A percentile compares a stretch with the other conserved stretches of the same genome.
phyloP scores from a whole-genome alignment of 2,329 filamentous ascomycete genomes.

The Fusarium circinatum region DNA sequence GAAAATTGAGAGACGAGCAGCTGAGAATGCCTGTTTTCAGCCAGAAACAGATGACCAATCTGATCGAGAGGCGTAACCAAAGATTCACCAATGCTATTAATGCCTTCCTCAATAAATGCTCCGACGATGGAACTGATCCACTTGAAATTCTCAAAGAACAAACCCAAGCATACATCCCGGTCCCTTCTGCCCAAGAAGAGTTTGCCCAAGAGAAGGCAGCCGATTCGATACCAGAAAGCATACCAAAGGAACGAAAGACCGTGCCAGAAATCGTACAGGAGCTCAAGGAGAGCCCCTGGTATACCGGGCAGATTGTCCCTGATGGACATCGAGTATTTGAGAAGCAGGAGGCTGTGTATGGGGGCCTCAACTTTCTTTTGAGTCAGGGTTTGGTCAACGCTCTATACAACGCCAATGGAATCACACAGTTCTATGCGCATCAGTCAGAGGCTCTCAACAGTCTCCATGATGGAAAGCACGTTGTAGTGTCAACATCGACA shows the following conservation, averaged over 20 bases:
- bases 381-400: slow-evolving; percentile 96
- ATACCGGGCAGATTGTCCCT: slow-evolving; percentile 90
- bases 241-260: slow-evolving; percentile 81
- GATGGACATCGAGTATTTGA: slow-evolving; percentile 94
- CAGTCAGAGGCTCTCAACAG: slow-evolving; percentile 94
- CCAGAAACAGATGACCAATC: slow-evolving; percentile 87
- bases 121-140: slow-evolving; percentile 72
- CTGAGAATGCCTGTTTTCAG: slow-evolving; percentile 93
- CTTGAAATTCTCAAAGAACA: slow-evolving; percentile 70
- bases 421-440: slow-evolving; percentile 88
- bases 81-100: slow-evolving; percentile 85
- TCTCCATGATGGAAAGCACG: slow-evolving; percentile 81
- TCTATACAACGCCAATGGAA: slow-evolving; percentile 89
- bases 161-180: slow-evolving; percentile 70
- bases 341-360: slow-evolving; percentile 81
- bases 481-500: slow-evolving; percentile 94
- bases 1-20: slow-evolving; percentile 78
- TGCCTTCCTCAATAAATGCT: slow-evolving; percentile 79
- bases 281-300: slow-evolving; percentile 85
- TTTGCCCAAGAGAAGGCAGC: slow-evolving; percentile 45
- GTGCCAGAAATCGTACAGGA: slow-evolving; percentile 88
- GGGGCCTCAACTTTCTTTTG: slow-evolving; percentile 84
- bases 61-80: slow-evolving; percentile 89
- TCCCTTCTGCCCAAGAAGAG: slow-evolving; percentile 58
- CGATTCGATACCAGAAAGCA: slow-evolving; percentile 70